Base-by-base conservation (phyloP, 176 grass and related monocot genomes). In the Rhynchospora breviuscula region DNA sequence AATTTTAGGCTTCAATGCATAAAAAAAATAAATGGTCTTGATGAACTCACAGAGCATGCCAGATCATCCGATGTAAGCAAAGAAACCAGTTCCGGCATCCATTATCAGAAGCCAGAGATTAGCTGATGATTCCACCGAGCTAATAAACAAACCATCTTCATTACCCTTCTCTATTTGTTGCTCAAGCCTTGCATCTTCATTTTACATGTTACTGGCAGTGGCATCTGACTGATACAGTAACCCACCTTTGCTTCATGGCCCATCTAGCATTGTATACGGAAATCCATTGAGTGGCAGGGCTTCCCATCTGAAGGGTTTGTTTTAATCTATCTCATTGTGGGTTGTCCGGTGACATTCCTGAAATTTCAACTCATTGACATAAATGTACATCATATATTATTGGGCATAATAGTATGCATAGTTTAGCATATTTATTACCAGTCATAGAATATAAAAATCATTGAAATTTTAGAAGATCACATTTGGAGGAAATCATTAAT, bases 71-170 rank as follows among this genome's bases (percentile, higher is more conserved):
- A 91, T 56, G 85, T 93, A 59, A 98, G 70, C 18, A 98, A 85
- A 90, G 69, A 94, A 98, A 83, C 89, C 92, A 65, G 95, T 98
- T 87, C 95, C 95, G 19, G 95, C 95, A 12, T 98, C 95, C 95
- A 98, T 98, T 87, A 98, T 98, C 64, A 98, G 92, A n/a, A 90
- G 92, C 95, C 95, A 98, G 19, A 98, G 92, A 66, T 98, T 98
- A 59, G 92, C 9, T 63, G 92, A 90, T 86, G 95, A 94, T 76
- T 92, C 92, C 67, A 98, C 95, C 5, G 87, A 94, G 83, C 95
- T 98, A 71, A 98, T 98, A 86, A 84, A 98, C 84, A 98, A 88
- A 68, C 95, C 92, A 91, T 98, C 95, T 85, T 94, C 95, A 83
- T 94, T 93, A 17, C 95, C 95, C 86, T 94, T 98, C 31, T 94